Evolutionary conservation across 1,284 basidiomycete species (phyloP).

Genomic region (Ceraceosorus guamensis): DNA sequence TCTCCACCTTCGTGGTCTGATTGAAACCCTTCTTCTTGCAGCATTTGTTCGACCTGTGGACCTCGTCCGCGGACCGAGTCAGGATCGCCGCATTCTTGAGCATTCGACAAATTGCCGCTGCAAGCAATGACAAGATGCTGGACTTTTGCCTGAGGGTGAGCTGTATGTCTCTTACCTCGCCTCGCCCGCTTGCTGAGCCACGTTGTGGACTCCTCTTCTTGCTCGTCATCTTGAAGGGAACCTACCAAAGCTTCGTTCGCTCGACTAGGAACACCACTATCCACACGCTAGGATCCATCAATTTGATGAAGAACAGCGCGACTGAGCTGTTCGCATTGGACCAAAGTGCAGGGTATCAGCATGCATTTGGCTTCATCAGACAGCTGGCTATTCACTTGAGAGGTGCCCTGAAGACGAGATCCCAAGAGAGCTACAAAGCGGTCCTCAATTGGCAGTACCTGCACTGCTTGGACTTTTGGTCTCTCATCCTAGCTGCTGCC

Average conservation of each 20-base stretch:
- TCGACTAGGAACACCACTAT: constrained; percentile 73
- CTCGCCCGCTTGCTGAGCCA: too few relatives aligned
- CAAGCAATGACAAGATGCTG: constrained; percentile 71
- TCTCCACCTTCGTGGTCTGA: not conserved
- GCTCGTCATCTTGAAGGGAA: constrained; percentile 55
- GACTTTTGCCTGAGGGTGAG: constrained; percentile 79
- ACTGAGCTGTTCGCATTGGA: constrained; percentile 76
- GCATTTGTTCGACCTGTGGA: constrained; percentile 59
- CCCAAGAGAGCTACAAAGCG: constrained; percentile 40
- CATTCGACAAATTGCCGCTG: constrained; percentile 70
- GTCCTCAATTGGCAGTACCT: constrained; percentile 87
- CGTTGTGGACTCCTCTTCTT: not conserved
- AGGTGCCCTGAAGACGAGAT: constrained; percentile 80
- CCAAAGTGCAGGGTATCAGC: constrained; percentile 69
- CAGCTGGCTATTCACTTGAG: constrained; percentile 89
- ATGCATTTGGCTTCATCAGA: constrained; percentile 92
- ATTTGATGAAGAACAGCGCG: constrained; percentile 96
- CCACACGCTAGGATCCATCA: constrained; percentile 86
- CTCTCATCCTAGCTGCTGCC: constrained; percentile 56
- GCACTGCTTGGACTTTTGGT: constrained; percentile 95
- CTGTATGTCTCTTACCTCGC: too few relatives aligned
- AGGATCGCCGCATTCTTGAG: constrained; percentile 83
- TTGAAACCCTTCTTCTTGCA: constrained; percentile 76
- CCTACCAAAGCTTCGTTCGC: constrained; percentile 75
- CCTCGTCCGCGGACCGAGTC: constrained; percentile 68